phyloP scores from a whole-genome alignment of 1,284 basidiomycete species.

The Irpex sp. region DNA sequence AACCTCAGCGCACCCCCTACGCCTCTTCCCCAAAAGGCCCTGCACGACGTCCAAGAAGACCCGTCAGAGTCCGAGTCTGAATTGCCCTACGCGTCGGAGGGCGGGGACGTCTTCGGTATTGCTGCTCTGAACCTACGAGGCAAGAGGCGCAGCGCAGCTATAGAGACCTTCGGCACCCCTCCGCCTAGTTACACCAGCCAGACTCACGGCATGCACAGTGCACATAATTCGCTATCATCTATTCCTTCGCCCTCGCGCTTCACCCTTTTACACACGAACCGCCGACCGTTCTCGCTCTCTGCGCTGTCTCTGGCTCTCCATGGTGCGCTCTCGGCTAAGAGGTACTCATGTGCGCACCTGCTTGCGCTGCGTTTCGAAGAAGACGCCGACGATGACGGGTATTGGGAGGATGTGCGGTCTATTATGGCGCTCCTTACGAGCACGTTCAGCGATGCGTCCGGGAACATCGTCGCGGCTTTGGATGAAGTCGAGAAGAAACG shows the following conservation, averaged over 20 bases:
- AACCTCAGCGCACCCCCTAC: constrained; percentile 46
- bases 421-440: constrained; percentile 66
- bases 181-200: constrained; percentile 23
- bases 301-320: constrained; percentile 58
- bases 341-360: constrained; percentile 73
- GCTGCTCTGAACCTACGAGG: constrained; percentile 58
- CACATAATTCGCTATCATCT: constrained; percentile 12
- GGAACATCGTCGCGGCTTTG: constrained; percentile 57
- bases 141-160: constrained; percentile 45
- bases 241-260: constrained; percentile 37
- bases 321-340: constrained; percentile 60
- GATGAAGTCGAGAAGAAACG: constrained; percentile 32
- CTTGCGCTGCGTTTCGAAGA: constrained; percentile 66
- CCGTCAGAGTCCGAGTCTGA: constrained; percentile 8
- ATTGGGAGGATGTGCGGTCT: constrained; percentile 78
- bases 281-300: constrained; percentile 63
- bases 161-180: constrained; percentile 40
- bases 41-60: constrained; percentile 35
- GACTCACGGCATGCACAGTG: constrained; percentile 8
- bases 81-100: constrained; percentile 13
- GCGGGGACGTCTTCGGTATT: constrained; percentile 47
- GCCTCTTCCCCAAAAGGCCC: constrained; percentile 29
- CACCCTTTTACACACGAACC: constrained; percentile 54
- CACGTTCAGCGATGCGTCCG: constrained; percentile 60
- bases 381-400: constrained; percentile 50